Percentiles rank a stretch among this genome's conserved stretches.
phyloP scores from a whole-genome alignment of 257 asterid species.

The Solanum dulcamara region DNA sequence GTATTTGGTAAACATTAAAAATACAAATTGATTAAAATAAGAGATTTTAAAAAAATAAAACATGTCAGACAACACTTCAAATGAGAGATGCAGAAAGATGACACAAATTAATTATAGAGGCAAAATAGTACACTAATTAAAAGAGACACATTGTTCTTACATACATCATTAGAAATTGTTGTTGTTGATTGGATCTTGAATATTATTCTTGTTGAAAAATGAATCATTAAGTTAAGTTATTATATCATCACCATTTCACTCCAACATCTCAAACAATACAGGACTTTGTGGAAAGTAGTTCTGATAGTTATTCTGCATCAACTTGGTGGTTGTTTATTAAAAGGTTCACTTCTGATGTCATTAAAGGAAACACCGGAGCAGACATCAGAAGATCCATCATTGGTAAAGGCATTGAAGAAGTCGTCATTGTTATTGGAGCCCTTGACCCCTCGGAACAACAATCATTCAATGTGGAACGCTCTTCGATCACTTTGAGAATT shows the following conservation, averaged over 20 bases:
- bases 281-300: background rate
- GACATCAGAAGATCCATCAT: background rate
- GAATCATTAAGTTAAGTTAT: background rate
- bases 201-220: background rate
- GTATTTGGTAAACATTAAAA: too few species aligned
- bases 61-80: background rate
- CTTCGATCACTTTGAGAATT: background rate
- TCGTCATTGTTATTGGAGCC: background rate
- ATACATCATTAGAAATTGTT: too few species aligned
- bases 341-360: background rate
- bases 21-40: too few species aligned
- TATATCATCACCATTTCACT: background rate
- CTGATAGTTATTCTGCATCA: background rate
- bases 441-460: background rate
- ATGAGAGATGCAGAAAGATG: background rate
- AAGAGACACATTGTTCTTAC: background rate
- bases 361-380: background rate
- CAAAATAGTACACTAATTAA: background rate
- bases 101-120: background rate
- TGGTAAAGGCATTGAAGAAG: background rate
- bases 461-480: background rate
- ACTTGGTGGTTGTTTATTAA: background rate
- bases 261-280: background rate
- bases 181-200: background rate
- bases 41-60: background rate